A percentile compares a stretch with the other conserved stretches of the same genome.
phyloP scores from a whole-genome alignment of 2,329 filamentous ascomycete species.

The Hymenoscyphus scutula region DNA sequence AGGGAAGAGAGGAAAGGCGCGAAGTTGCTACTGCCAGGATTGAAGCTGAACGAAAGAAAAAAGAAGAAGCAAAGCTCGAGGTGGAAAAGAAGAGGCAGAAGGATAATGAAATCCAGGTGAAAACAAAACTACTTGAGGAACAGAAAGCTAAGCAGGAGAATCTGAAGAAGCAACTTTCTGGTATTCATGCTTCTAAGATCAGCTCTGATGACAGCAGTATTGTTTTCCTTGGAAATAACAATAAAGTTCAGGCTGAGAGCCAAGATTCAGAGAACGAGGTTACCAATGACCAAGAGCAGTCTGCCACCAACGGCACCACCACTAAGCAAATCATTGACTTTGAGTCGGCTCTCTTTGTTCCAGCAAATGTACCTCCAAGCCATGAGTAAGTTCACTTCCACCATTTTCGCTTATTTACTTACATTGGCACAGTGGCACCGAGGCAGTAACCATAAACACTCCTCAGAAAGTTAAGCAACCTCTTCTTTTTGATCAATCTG shows the following conservation, averaged over 20 bases:
- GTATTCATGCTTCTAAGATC: slow-evolving; percentile 18
- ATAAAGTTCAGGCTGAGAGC: background rate
- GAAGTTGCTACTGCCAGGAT: background rate
- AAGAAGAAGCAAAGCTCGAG: slow-evolving; percentile 5
- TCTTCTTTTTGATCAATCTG: background rate
- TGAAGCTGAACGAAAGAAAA: slow-evolving; percentile 2
- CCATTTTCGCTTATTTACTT: background rate
- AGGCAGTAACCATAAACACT: background rate
- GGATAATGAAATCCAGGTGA: slow-evolving; percentile 10
- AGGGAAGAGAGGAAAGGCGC: background rate
- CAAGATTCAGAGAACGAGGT: background rate
- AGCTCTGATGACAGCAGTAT: background rate
- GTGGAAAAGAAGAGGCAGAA: slow-evolving; percentile 10
- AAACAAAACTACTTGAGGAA: slow-evolving; percentile 15
- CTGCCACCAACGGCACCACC: background rate
- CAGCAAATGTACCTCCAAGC: background rate
- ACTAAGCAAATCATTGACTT: background rate
- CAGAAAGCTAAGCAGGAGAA: slow-evolving; percentile 20
- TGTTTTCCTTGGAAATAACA: background rate
- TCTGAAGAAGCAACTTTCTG: slow-evolving; percentile 20
- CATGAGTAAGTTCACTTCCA: background rate
- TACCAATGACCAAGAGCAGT: background rate
- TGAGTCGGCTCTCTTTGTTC: background rate
- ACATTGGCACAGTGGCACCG: background rate
- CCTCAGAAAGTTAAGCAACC: background rate